Conservation (phyloP, 1,284 basidiomycete genomes). For the Naganishia sp. region DNA sequence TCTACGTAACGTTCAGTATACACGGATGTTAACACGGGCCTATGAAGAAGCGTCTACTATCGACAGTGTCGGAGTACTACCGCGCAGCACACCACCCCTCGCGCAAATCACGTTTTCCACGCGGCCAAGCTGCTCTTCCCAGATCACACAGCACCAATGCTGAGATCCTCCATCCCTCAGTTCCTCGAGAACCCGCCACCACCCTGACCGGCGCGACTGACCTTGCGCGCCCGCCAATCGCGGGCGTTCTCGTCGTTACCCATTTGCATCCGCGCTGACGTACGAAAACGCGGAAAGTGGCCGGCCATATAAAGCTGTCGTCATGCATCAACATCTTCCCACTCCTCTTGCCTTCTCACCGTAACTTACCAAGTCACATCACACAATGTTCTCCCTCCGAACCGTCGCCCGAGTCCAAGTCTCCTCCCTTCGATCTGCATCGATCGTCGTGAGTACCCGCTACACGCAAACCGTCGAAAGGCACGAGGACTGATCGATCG, state of each 20-base stretch:
- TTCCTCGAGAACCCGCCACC: too few species aligned
- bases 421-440: conserved; percentile 23
- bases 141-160: too few species aligned
- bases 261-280: conserved; percentile 18
- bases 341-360: background rate
- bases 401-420: conserved; percentile 25
- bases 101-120: too few species aligned
- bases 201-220: too few species aligned
- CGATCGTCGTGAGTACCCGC: conserved; percentile 23
- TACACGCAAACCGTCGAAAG: background rate
- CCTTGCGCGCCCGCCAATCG: too few species aligned
- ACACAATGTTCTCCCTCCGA: conserved; percentile 29
- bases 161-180: too few species aligned
- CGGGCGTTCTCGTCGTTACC: background rate
- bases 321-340: background rate
- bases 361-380: background rate
- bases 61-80: too few species aligned
- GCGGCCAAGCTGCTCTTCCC: too few species aligned
- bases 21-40: too few species aligned
- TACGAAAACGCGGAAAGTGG: background rate
- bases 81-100: too few species aligned
- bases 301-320: background rate
- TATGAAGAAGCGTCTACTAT: too few species aligned
- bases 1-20: background rate
- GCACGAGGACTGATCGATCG: background rate